A percentile compares a stretch with the other conserved stretches of the same genome.
These are phyloP conservation scores for Colletotrichum chrysophilum DNA, from an alignment of 2,329 filamentous ascomycete genomes.

Conservation along the genomic window DNA sequence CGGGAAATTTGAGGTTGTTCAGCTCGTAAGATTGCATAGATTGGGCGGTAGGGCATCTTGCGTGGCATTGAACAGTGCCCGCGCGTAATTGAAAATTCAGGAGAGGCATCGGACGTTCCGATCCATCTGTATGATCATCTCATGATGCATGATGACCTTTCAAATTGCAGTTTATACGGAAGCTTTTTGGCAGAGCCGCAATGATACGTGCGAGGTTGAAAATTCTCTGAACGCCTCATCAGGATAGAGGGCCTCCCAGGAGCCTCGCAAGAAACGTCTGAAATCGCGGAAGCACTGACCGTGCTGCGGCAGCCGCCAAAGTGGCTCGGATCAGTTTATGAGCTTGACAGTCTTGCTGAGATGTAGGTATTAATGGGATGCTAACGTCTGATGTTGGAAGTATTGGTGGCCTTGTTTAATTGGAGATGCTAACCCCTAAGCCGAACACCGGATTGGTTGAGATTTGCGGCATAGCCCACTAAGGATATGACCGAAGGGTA, in stretches of 20 bases:
- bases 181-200: background rate
- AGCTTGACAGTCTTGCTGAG: background rate
- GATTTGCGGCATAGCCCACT: background rate
- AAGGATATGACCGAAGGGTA: background rate
- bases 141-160: background rate
- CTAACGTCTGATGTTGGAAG: background rate
- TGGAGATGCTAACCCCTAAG: background rate
- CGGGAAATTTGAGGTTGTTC: background rate
- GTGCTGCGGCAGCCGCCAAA: background rate
- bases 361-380: background rate
- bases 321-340: background rate
- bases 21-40: background rate
- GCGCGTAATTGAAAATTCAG: background rate
- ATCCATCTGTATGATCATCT: background rate
- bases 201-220: background rate
- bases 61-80: rapidly evolving
- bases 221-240: background rate
- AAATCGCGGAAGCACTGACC: background rate
- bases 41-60: background rate
- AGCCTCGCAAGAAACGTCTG: background rate
- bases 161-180: background rate
- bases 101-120: background rate
- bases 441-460: background rate
- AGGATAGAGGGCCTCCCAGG: background rate
- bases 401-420: background rate